Conservation (phyloP, 495 filamentous ascomycete genomes). For the Aspergillus biplanus region DNA sequence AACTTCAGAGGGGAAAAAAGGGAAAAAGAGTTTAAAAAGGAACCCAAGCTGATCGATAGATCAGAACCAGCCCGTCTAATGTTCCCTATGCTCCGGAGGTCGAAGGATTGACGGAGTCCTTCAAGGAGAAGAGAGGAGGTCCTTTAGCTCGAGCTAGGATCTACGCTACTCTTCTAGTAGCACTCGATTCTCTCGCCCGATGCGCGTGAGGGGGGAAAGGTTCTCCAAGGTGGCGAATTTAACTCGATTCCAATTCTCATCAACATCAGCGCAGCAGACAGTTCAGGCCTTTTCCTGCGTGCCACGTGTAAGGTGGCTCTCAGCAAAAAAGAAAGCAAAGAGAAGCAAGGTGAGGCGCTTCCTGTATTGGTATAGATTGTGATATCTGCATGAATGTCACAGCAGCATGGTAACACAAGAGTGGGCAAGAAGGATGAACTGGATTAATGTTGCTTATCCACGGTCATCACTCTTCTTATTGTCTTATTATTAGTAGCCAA, state of each 20-base stretch:
- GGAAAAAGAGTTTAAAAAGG: neutral
- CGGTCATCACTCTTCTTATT: too few relatives aligned
- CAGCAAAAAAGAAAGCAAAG: neutral
- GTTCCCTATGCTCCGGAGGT: neutral
- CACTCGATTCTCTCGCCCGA: neutral
- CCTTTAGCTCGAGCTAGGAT: neutral
- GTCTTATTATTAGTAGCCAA: too few relatives aligned
- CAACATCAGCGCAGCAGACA: neutral
- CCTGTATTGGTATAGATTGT: neutral
- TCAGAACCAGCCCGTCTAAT: neutral
- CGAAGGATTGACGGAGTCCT: neutral
- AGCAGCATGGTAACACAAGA: neutral
- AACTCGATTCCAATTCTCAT: neutral
- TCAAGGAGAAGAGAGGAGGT: neutral
- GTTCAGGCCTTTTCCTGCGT: constrained; percentile 7
- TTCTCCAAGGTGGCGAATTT: constrained; percentile 1
- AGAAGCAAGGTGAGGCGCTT: neutral
- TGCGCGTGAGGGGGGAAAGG: neutral
- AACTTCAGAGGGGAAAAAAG: neutral
- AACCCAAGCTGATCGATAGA: neutral
- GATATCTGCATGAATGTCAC: neutral
- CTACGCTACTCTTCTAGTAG: neutral
- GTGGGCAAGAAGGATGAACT: neutral
- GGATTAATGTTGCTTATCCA: neutral
- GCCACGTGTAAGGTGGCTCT: constrained; percentile 12